Evolutionary conservation across 2,329 filamentous ascomycete genomes (phyloP), one percentile per base, ranked within the genome.

Genomic region (Diaporthe ilicicola): DNA sequence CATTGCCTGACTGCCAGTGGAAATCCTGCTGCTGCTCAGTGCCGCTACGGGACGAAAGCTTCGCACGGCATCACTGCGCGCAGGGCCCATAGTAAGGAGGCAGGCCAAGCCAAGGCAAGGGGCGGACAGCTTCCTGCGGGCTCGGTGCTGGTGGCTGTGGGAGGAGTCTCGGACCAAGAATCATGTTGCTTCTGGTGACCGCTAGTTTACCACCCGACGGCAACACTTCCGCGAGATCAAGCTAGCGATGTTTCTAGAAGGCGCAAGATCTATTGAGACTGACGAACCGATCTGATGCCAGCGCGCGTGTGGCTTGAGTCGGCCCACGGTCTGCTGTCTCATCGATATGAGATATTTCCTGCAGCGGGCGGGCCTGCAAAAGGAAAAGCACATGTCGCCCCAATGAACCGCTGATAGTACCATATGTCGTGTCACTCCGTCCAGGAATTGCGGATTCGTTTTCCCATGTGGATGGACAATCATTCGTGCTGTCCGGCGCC

Each of bases 1-100:
- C 53, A 44, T 56, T 22, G 24, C 55, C 66, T 59, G 64, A 42
- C 39, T 39, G 69, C 64, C 69, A 71, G 64, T 71, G 54, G 69
- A 68, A 53, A 62, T 32, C n/a, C 64, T 53, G 64, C 32, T 22
- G 62, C 44, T 61, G 69, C 69, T 39, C 53, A 13, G 17, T 53
- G 54, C 54, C 50, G 65, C n/a, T 29, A 55, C 42, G 65, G 65
- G 17, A 59, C 51, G 59, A 9, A 34, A 56, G 46, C 59, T 50
- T 64, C 44, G 44, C 44, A 50, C 59, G n/a, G 44, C 59, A 64
- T 50, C 59, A 48, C 44, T n/a, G 39, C 32, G 46, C 42, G 56
- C 22, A 29, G 42, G 44, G 59, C 29, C 59, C 59, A 37, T 64
- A 27, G 44, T 50, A 37, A 19, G 44, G 44, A 50, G 59, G 42